A percentile compares a stretch with the other conserved stretches of the same genome.
Evolutionary conservation across 2,329 filamentous ascomycete species (phyloP).

Genomic region (Talaromyces sp.): DNA sequence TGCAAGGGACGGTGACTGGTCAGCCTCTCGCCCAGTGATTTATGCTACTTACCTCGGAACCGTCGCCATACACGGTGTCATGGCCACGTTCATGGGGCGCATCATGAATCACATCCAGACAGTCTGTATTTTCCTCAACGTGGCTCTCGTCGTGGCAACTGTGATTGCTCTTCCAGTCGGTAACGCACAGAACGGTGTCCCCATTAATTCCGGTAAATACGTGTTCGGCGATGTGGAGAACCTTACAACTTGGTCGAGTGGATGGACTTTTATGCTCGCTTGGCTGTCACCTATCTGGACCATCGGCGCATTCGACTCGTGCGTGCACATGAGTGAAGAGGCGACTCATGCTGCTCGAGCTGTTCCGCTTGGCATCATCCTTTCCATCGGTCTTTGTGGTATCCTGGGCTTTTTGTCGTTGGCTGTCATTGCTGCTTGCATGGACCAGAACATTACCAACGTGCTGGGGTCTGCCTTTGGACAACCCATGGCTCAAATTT

Average conservation of each 20-base stretch:
- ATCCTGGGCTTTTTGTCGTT: conserved; percentile 56
- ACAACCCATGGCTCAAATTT: conserved; percentile 60
- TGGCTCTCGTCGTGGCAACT: conserved; percentile 54
- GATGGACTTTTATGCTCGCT: conserved; percentile 58
- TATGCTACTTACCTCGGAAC: conserved; percentile 57
- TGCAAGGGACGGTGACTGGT: conserved; percentile 55
- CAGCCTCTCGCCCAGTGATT: conserved; percentile 53
- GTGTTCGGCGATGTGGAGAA: conserved; percentile 59
- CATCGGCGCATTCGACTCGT: conserved; percentile 53
- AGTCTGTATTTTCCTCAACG: conserved; percentile 54
- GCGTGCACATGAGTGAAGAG: conserved; percentile 60
- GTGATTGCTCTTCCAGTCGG: conserved; percentile 57
- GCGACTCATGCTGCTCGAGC: conserved; percentile 58
- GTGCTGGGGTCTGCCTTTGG: conserved; percentile 52
- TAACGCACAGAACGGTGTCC: conserved; percentile 25
- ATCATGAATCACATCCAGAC: conserved; percentile 60
- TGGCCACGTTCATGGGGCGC: conserved; percentile 52
- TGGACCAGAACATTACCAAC: conserved; percentile 51
- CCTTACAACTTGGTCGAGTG: conserved; percentile 55
- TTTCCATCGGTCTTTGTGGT: conserved; percentile 55
- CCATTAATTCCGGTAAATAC: conserved; percentile 41
- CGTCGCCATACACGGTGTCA: conserved; percentile 53
- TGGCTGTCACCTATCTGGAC: conserved; percentile 64
- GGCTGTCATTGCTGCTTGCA: conserved; percentile 57
- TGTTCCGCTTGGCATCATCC: conserved; percentile 58